Conservation (phyloP, 2,329 filamentous ascomycete genomes). For the Amphichorda felina region DNA sequence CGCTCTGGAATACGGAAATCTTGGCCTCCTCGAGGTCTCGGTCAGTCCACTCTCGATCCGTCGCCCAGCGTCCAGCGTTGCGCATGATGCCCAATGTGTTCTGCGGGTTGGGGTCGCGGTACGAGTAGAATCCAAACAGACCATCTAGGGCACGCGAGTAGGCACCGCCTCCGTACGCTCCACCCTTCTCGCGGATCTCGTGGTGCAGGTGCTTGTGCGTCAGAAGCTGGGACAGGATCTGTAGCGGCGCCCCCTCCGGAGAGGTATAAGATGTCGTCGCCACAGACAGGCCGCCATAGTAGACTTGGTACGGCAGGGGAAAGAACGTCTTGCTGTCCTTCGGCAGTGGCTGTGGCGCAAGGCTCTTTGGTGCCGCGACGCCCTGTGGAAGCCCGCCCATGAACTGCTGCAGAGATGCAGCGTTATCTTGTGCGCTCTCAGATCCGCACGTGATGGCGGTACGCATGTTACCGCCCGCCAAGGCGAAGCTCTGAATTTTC, state of each 20-base stretch:
- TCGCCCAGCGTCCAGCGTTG: slow-evolving; percentile 71
- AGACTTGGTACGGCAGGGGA: slow-evolving; percentile 91
- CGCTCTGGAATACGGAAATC: slow-evolving; percentile 80
- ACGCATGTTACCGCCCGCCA: slow-evolving; percentile 59
- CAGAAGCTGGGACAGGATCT: slow-evolving; percentile 80
- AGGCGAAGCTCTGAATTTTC: slow-evolving; percentile 67
- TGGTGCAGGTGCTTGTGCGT: slow-evolving; percentile 96
- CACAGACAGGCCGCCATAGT: slow-evolving; percentile 76
- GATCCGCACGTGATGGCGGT: slow-evolving; percentile 76
- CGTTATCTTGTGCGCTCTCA: slow-evolving; percentile 60
- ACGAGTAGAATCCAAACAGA: slow-evolving; percentile 89
- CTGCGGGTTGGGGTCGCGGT: slow-evolving; percentile 87
- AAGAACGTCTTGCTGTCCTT: slow-evolving; percentile 70
- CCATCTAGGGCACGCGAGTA: slow-evolving; percentile 71
- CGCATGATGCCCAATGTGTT: slow-evolving; percentile 81
- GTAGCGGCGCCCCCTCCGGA: slow-evolving; percentile 63
- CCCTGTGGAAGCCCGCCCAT: slow-evolving; percentile 26
- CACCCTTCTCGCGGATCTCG: slow-evolving; percentile 95
- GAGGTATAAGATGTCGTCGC: slow-evolving; percentile 77
- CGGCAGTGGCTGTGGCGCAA: slow-evolving; percentile 20
- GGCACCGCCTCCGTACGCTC: slow-evolving; percentile 88
- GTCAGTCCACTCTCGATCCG: slow-evolving; percentile 68
- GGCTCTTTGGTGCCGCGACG: slow-evolving; percentile 33
- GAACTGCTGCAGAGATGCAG: slow-evolving; percentile 60
- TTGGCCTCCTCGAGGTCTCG: slow-evolving; percentile 93